phyloP scores from a whole-genome alignment of 306 rosid species.

The Cucumis melo region DNA sequence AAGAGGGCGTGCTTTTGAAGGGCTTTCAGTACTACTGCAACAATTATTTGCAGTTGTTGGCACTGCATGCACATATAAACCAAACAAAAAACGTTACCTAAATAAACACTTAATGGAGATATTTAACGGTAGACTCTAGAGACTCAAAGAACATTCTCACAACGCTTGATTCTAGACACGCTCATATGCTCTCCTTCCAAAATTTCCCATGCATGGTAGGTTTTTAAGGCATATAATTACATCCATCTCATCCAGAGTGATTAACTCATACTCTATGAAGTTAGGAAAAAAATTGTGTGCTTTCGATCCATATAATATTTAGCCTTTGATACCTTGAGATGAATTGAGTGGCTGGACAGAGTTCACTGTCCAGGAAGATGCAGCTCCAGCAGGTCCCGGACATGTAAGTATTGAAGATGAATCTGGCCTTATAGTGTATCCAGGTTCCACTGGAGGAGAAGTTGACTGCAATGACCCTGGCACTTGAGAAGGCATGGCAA shows the following conservation, averaged over 20 bases:
- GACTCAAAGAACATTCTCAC: not conserved
- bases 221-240: not conserved
- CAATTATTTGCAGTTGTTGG: slow-evolving; percentile 43
- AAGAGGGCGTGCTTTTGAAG: slow-evolving; percentile 28
- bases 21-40: slow-evolving; percentile 67
- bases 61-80: slow-evolving; percentile 23
- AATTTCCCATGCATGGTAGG: not conserved
- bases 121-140: not conserved
- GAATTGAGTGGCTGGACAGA: slow-evolving; percentile 32
- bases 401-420: slow-evolving; percentile 41
- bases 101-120: not conserved
- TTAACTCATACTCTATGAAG: not conserved
- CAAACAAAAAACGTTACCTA: not conserved
- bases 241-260: not conserved
- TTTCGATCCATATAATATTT: not conserved
- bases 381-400: slow-evolving; percentile 29
- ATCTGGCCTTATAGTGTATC: slow-evolving; percentile 37
- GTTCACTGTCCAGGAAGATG: slow-evolving; percentile 49
- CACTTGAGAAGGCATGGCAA: slow-evolving; percentile 31
- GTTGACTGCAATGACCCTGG: slow-evolving; percentile 59
- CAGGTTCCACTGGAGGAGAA: slow-evolving; percentile 56
- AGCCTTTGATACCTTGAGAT: slow-evolving; percentile 32
- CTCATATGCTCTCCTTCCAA: not conserved
- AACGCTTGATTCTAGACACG: not conserved
- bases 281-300: not conserved